phyloP scores from a whole-genome alignment of 306 rosid species.

The Parietaria judaica region DNA sequence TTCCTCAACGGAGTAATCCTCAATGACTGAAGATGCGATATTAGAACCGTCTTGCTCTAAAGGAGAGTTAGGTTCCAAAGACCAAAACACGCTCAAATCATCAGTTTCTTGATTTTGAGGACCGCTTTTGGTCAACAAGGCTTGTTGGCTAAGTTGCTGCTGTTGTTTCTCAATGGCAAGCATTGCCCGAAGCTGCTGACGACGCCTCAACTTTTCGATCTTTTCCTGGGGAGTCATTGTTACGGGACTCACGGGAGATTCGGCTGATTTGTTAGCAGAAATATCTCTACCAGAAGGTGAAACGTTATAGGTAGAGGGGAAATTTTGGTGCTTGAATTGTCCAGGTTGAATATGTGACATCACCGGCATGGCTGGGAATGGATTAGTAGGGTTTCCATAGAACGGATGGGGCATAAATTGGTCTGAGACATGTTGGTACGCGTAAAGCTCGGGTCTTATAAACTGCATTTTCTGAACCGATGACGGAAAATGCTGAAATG shows the following conservation, averaged over 20 bases:
- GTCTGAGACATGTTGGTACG: conserved; percentile 46
- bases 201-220: conserved; percentile 83
- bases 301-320: conserved; percentile 34
- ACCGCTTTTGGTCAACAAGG: conserved; percentile 28
- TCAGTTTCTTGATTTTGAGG: conserved; percentile 43
- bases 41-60: conserved; percentile 64
- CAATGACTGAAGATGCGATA: conserved; percentile 44
- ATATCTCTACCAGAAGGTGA: conserved; percentile 27
- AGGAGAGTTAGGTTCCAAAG: conserved; percentile 39
- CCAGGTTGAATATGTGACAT: conserved; percentile 43
- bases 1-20: conserved; percentile 55
- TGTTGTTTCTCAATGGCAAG: conserved; percentile 87
- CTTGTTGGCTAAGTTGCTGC: conserved; percentile 57
- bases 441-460: conserved; percentile 41
- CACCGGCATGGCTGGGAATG: conserved; percentile 55
- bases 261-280: conserved; percentile 33
- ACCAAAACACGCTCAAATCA: conserved; percentile 40
- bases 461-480: conserved; percentile 44
- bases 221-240: conserved; percentile 94
- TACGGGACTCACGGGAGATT: conserved; percentile 35
- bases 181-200: conserved; percentile 94
- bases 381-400: conserved; percentile 38
- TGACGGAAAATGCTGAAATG: conserved; percentile 46
- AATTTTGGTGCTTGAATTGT: conserved; percentile 38
- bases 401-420: conserved; percentile 37